Conservation (phyloP, 805 yeast genomes). For the Yarrowia alimentaria region DNA sequence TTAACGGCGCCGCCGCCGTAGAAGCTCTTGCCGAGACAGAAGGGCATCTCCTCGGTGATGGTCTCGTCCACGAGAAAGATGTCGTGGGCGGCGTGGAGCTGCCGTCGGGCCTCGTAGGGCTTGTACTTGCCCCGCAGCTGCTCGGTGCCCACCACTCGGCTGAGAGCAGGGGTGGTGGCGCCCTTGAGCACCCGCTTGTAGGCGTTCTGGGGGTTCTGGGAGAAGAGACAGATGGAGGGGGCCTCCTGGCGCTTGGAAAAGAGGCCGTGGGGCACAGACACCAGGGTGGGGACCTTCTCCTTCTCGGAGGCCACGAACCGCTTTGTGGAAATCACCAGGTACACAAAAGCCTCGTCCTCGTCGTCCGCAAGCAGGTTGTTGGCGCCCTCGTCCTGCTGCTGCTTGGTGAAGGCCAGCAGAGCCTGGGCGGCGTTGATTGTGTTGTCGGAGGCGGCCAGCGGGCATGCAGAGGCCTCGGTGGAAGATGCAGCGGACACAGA, state of each 20-base stretch:
- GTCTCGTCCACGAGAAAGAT: constrained; percentile 83
- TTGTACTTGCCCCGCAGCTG: constrained; percentile 82
- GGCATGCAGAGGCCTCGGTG: constrained; percentile 13
- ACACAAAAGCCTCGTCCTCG: constrained; percentile 51
- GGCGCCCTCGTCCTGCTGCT: constrained; percentile 40
- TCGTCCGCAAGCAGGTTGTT: constrained; percentile 57
- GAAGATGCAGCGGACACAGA: neutral
- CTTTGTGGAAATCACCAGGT: constrained; percentile 62
- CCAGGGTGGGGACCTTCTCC: constrained; percentile 45
- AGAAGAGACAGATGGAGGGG: constrained; percentile 60
- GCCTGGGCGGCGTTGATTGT: constrained; percentile 48
- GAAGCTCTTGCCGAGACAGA: constrained; percentile 76
- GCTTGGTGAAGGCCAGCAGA: constrained; percentile 57
- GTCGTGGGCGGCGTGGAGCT: constrained; percentile 64
- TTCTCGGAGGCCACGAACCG: constrained; percentile 61
- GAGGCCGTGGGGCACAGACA: constrained; percentile 48
- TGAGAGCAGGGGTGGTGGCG: constrained; percentile 34
- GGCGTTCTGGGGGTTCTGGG: constrained; percentile 59
- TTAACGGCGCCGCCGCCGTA: constrained; percentile 65
- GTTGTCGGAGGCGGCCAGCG: constrained; percentile 32
- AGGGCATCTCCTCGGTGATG: constrained; percentile 75
- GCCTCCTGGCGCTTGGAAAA: constrained; percentile 39
- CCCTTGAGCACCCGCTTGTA: constrained; percentile 43
- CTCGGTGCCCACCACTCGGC: constrained; percentile 62
- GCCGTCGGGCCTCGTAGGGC: constrained; percentile 84